Evolutionary conservation across 2,329 filamentous ascomycete genomes (phyloP), one percentile per base, ranked within the genome.

Genomic region (Trichoderma sp.): DNA sequence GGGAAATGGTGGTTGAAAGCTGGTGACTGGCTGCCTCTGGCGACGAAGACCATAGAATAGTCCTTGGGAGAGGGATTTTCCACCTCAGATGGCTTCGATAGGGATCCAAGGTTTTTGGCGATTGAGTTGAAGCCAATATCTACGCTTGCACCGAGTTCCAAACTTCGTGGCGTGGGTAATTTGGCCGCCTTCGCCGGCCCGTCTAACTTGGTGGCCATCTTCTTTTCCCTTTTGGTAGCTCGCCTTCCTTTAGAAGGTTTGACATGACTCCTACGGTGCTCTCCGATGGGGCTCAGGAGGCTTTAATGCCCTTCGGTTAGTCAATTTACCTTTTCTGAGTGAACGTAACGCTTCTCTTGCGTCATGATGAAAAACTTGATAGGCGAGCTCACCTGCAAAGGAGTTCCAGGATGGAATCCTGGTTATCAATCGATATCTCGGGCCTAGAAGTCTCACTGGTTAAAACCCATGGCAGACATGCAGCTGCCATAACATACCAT

Each of bases 111-210:
- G 59, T 81, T 82, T 21, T 87, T 84, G 5, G 87, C 89, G 68
- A 92, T 88, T 68, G 81, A 83, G 72, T 89, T 86, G 55, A 93
- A 80, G 3, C 91, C 91, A 59, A 91, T 80, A 59, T 91, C 86
- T 49, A 93, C 76, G 70, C 85, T 84, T 4, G 79, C 79, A n/a
- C 80, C 78, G 10, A 92, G 79, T 59, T 86, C 86, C 4, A 89
- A 88, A 18, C 70, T 69, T 2, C 76, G 75, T 3, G 77, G 58
- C 70, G 71, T 55, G 81, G 82, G 79, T 49, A 70, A 69, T 51
- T 69, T 70, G 30, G 68, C 59, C 58, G 56, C 54, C 5, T n/a
- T 11, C 13, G 18, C n/a, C 3, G 11, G 3, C 68, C 71, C 66
- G 30, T 66, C 39, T 11, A 66, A 26, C 16, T 61, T 56, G 18